phyloP scores from a whole-genome alignment of 306 rosid species.

The Lathyrus aphaca region DNA sequence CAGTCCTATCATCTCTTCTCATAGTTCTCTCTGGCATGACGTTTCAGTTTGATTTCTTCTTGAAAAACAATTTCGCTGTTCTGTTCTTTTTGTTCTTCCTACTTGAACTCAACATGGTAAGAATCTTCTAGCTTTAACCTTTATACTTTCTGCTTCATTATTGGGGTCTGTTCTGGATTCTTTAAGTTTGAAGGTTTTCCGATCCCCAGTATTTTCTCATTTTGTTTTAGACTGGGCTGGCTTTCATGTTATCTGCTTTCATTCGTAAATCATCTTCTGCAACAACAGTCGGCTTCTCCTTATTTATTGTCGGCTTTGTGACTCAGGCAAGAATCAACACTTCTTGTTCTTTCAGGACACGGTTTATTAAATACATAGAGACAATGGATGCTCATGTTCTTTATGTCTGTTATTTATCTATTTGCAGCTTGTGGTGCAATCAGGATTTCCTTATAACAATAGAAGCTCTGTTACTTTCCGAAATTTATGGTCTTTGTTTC shows the following conservation, averaged over 20 bases:
- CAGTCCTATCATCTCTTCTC: conserved; percentile 71
- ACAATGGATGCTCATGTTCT: conserved; percentile 32
- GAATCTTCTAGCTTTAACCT: conserved; percentile 21
- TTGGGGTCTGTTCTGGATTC: conserved; percentile 8
- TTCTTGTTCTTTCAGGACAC: conserved; percentile 28
- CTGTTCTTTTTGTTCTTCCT: conserved; percentile 77
- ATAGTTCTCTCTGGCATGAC: conserved; percentile 84
- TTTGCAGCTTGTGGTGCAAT: conserved; percentile 57
- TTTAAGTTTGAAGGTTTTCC: not conserved
- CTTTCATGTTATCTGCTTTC: conserved; percentile 88
- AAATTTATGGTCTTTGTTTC: conserved; percentile 73
- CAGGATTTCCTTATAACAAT: conserved; percentile 58
- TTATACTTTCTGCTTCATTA: conserved; percentile 17
- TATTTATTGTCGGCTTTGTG: conserved; percentile 70
- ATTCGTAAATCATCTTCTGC: conserved; percentile 79
- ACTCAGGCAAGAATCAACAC: conserved; percentile 72
- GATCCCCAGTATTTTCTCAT: not conserved
- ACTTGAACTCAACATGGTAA: conserved; percentile 87
- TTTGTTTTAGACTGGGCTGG: conserved; percentile 69
- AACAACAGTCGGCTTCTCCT: conserved; percentile 68
- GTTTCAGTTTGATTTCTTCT: conserved; percentile 80
- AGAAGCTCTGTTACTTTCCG: conserved; percentile 30
- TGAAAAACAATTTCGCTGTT: conserved; percentile 64
- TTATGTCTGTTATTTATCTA: conserved; percentile 18
- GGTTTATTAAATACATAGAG: conserved; percentile 25